A percentile compares a stretch with the other conserved stretches of the same genome.
phyloP scores from a whole-genome alignment of 495 filamentous ascomycete species.

The Tuber brumale region DNA sequence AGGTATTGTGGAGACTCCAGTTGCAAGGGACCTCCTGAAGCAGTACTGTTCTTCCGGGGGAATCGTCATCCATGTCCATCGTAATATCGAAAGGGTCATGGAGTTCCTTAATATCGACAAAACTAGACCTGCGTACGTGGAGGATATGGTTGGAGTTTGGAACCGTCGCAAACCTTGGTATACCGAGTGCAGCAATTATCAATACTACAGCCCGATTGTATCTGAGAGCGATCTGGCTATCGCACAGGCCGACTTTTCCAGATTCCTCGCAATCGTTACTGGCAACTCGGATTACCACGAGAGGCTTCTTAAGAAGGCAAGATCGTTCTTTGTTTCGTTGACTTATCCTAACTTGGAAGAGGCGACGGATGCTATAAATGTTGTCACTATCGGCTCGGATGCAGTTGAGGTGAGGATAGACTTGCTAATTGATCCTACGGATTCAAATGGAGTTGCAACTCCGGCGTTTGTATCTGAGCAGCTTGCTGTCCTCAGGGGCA shows the following conservation, averaged over 20 bases:
- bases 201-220: conserved; percentile 68
- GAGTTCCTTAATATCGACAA: conserved; percentile 85
- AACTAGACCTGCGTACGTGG: conserved; percentile 84
- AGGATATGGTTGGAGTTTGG: conserved; percentile 91
- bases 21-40: conserved; percentile 67
- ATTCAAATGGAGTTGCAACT: conserved; percentile 53
- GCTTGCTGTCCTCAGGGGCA: conserved; percentile 68
- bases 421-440: conserved; percentile 67
- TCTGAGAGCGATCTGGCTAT: conserved; percentile 48
- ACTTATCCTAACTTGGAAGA: conserved; percentile 68
- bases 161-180: conserved; percentile 86
- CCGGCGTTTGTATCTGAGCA: conserved; percentile 74
- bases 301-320: conserved; percentile 60
- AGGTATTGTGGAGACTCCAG: conserved; percentile 81
- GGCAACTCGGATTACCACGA: conserved; percentile 62
- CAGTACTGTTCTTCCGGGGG: conserved; percentile 73
- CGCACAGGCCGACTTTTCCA: conserved; percentile 68
- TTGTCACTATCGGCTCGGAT: conserved; percentile 76
- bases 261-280: conserved; percentile 67
- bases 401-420: conserved; percentile 94
- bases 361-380: conserved; percentile 55
- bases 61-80: conserved; percentile 80
- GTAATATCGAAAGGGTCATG: conserved; percentile 82
- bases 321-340: conserved; percentile 87
- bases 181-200: conserved; percentile 87